phyloP scores from a whole-genome alignment of 345 rosid species.

The Punica granatum region DNA sequence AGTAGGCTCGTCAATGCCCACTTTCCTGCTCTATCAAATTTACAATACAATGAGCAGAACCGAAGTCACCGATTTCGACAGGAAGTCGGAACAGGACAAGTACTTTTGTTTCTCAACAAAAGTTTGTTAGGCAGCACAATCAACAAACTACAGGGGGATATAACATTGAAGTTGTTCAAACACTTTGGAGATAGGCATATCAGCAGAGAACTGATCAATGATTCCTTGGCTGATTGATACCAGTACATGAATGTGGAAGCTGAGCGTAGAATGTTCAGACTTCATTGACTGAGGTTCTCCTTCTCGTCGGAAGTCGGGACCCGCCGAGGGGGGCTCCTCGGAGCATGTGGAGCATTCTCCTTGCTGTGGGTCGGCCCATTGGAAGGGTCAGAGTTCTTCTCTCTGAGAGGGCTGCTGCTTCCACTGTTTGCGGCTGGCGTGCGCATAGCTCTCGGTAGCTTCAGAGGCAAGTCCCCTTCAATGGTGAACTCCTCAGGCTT shows the following conservation, averaged over 20 bases:
- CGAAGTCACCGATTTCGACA: neutral
- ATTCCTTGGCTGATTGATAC: neutral
- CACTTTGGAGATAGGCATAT: neutral
- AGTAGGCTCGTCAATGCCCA: neutral
- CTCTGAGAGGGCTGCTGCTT: slow-evolving; percentile 55
- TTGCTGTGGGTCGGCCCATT: slow-evolving; percentile 37
- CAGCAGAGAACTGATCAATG: neutral
- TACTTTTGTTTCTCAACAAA: neutral
- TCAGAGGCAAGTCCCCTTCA: slow-evolving; percentile 37
- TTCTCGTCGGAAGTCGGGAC: neutral
- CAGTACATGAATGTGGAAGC: neutral
- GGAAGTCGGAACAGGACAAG: neutral
- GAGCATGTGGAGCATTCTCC: slow-evolving; percentile 46
- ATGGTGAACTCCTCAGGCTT: slow-evolving; percentile 26
- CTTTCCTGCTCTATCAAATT: neutral
- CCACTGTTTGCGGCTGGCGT: slow-evolving; percentile 50
- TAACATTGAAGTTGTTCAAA: neutral
- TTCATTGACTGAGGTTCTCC: neutral
- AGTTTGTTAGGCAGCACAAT: neutral
- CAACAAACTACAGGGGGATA: neutral
- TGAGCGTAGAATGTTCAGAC: neutral
- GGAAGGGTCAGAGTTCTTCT: slow-evolving; percentile 58
- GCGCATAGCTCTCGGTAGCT: slow-evolving; percentile 77
- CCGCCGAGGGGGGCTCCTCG: neutral
- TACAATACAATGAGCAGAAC: neutral